A percentile compares a stretch with the other conserved stretches of the same genome.
Evolutionary conservation across 352 stramenopile genomes (phyloP).

Genomic region (Phytophthora sp.): DNA sequence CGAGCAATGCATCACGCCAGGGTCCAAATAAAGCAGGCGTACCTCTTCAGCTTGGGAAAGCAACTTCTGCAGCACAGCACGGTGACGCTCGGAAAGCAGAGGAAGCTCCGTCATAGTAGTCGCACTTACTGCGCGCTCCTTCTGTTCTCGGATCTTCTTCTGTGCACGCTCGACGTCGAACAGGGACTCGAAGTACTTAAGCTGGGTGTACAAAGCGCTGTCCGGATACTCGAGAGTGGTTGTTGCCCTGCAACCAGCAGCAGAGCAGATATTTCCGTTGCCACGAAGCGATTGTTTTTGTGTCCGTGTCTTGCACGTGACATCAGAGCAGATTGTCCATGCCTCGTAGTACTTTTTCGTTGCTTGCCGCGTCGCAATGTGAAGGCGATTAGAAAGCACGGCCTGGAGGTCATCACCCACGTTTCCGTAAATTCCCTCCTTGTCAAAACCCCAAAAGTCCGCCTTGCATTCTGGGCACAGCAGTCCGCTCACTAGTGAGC

Average conservation of each 20-base stretch:
- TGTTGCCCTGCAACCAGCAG: slow-evolving; percentile 90
- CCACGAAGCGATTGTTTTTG: slow-evolving; percentile 95
- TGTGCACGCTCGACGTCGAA: slow-evolving; percentile 94
- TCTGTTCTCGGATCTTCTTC: slow-evolving; percentile 80
- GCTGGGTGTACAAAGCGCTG: slow-evolving; percentile 93
- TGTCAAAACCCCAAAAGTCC: slow-evolving; percentile 85
- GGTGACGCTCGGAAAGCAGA: slow-evolving; percentile 66
- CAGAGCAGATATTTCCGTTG: slow-evolving; percentile 93
- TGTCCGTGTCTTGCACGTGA: slow-evolving; percentile 94
- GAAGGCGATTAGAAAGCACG: slow-evolving; percentile 85
- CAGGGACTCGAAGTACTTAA: slow-evolving; percentile 97
- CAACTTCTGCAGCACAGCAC: slow-evolving; percentile 79
- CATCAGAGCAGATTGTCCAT: slow-evolving; percentile 94
- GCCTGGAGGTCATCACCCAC: slow-evolving; percentile 76
- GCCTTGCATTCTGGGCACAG: slow-evolving; percentile 75
- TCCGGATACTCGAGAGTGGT: slow-evolving; percentile 92
- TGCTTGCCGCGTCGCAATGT: slow-evolving; percentile 78
- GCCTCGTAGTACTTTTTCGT: slow-evolving; percentile 91
- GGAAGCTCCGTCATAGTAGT: slow-evolving; percentile 46
- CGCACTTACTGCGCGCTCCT: slow-evolving; percentile 41
- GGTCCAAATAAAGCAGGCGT: slow-evolving; percentile 1
- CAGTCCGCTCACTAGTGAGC: slow-evolving; percentile 53
- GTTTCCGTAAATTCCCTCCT: slow-evolving; percentile 76
- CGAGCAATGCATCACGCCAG: not conserved
- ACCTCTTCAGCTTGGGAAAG: slow-evolving; percentile 81